Conservation (phyloP, 2,329 filamentous ascomycete genomes). For the Diaporthe ampelina region DNA sequence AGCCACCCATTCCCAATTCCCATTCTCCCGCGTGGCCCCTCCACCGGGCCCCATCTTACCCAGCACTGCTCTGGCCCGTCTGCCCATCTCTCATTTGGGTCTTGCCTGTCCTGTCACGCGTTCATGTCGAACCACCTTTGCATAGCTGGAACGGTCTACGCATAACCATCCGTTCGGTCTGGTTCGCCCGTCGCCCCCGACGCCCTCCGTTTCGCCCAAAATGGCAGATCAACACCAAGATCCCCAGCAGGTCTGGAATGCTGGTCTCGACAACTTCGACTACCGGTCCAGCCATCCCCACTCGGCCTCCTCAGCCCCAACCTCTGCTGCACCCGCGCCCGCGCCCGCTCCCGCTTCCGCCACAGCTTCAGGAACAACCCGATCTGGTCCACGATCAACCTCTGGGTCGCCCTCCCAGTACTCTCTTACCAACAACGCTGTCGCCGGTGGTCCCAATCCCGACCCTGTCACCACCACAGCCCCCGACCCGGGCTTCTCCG, state of each 20-base stretch:
- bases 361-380: conserved; percentile 33
- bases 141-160: conserved; percentile 51
- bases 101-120: conserved; percentile 43
- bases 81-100: conserved; percentile 44
- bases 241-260: conserved; percentile 39
- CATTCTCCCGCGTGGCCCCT: conserved; percentile 19
- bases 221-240: conserved; percentile 50
- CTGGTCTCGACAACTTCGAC: conserved; percentile 41
- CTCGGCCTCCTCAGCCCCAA: conserved; percentile 38
- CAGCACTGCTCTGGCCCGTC: not conserved
- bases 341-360: conserved; percentile 34
- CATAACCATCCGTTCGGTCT: conserved; percentile 32
- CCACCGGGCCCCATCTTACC: conserved; percentile 39
- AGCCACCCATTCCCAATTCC: conserved; percentile 29
- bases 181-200: conserved; percentile 24
- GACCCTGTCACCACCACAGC: conserved; percentile 34
- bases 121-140: conserved; percentile 53
- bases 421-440: conserved; percentile 28
- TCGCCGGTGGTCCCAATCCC: conserved; percentile 28
- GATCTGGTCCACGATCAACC: conserved; percentile 21
- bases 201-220: conserved; percentile 40
- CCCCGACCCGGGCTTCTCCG: conserved; percentile 35
- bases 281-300: conserved; percentile 38
- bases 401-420: conserved; percentile 35
- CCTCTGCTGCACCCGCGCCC: conserved; percentile 35